These are phyloP conservation scores for Melanogaster broomeanus DNA, from an alignment of 768 basidiomycete species.

Conservation along the genomic window DNA sequence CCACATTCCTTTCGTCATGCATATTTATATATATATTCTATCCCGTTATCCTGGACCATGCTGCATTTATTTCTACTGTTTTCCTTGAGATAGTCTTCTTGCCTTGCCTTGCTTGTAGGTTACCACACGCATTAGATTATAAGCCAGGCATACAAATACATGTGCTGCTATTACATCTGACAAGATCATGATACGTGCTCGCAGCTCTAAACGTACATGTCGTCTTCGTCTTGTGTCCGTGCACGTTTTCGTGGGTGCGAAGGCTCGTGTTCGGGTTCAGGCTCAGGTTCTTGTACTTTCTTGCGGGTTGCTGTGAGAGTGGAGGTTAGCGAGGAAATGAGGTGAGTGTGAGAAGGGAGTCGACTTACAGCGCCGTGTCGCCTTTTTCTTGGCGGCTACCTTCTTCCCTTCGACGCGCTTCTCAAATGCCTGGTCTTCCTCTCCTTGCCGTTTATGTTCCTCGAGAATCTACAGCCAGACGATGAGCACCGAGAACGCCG, in stretches of 20 bases:
- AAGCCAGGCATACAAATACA: slow-evolving; percentile 9
- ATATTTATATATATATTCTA: too few species aligned
- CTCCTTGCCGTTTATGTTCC: slow-evolving; percentile 80
- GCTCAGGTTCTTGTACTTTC: slow-evolving; percentile 24
- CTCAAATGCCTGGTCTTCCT: slow-evolving; percentile 90
- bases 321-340: background rate
- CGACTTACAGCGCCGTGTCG: slow-evolving; percentile 47
- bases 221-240: slow-evolving; percentile 16
- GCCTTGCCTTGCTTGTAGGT: slow-evolving; percentile 11
- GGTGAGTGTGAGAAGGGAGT: background rate
- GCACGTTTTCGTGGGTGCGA: slow-evolving; percentile 11
- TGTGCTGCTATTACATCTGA: slow-evolving; percentile 9
- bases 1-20: slow-evolving; percentile 1
- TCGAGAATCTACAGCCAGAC: slow-evolving; percentile 67
- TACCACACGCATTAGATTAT: slow-evolving; percentile 10
- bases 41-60: background rate
- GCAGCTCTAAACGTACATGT: slow-evolving; percentile 23
- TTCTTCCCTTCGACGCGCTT: slow-evolving; percentile 83
- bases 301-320: slow-evolving; percentile 29
- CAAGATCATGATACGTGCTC: background rate
- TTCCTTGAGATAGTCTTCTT: background rate
- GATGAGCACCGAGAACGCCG: background rate
- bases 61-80: background rate
- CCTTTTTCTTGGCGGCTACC: slow-evolving; percentile 75
- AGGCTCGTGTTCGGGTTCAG: slow-evolving; percentile 11